phyloP scores from a whole-genome alignment of 345 rosid species.

The Citropsis articulata region DNA sequence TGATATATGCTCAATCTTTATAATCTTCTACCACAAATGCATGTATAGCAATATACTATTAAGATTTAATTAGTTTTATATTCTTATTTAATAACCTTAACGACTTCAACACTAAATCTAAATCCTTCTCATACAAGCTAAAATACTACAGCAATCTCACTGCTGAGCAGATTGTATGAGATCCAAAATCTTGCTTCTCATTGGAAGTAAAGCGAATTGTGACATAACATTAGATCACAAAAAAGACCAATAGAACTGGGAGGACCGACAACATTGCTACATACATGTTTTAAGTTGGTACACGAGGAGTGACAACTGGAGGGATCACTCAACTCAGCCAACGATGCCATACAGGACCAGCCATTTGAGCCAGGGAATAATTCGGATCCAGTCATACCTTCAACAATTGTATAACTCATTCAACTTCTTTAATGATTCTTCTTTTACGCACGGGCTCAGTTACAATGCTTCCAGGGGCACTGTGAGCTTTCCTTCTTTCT shows the following conservation, averaged over 20 bases:
- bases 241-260: not conserved
- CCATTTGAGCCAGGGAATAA: not conserved
- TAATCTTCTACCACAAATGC: too few species aligned
- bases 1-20: too few species aligned
- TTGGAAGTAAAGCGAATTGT: not conserved
- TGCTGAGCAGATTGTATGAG: not conserved
- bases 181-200: not conserved
- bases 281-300: not conserved
- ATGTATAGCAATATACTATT: too few species aligned
- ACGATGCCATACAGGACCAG: not conserved
- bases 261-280: slow-evolving; percentile 2
- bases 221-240: not conserved
- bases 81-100: too few species aligned
- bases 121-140: not conserved
- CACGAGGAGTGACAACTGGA: not conserved
- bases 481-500: slow-evolving; percentile 81
- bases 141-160: not conserved
- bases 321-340: not conserved
- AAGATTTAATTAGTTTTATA: too few species aligned
- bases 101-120: too few species aligned
- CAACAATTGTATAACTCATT: slow-evolving; percentile 31
- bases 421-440: slow-evolving; percentile 76
- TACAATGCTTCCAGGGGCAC: slow-evolving; percentile 71
- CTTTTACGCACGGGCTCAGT: slow-evolving; percentile 56
- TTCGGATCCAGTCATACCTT: not conserved